phyloP scores from a whole-genome alignment of 345 rosid genomes.

The Aurinia saxatilis region DNA sequence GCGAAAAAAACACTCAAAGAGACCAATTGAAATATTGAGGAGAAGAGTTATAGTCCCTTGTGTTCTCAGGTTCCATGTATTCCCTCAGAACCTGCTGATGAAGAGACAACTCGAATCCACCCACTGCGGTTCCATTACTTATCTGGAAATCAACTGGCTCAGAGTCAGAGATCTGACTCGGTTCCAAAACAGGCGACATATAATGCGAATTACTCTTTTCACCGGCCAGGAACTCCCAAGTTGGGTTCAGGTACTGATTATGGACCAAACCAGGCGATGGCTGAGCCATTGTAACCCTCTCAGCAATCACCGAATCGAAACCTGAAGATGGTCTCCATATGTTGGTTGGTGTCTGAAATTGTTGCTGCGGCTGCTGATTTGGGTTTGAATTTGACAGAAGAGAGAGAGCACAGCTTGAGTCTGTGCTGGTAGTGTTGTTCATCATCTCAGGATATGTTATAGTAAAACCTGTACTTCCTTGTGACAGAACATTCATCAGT shows the following conservation, averaged over 20 bases:
- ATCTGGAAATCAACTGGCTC: slow-evolving; percentile 35
- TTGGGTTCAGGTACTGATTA: slow-evolving; percentile 38
- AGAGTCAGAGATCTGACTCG: slow-evolving; percentile 39
- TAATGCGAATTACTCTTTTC: slow-evolving; percentile 27
- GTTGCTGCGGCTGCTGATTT: slow-evolving; percentile 42
- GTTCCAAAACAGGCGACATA: slow-evolving; percentile 39
- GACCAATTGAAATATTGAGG: slow-evolving; percentile 59
- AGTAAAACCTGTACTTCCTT: slow-evolving; percentile 38
- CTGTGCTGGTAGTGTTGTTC: slow-evolving; percentile 40
- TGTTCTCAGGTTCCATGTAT: slow-evolving; percentile 46
- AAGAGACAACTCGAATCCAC: slow-evolving; percentile 39
- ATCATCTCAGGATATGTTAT: slow-evolving; percentile 34
- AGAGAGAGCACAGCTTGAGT: slow-evolving; percentile 86
- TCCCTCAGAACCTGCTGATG: slow-evolving; percentile 50
- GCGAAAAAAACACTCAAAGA: slow-evolving; percentile 34
- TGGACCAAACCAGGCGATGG: slow-evolving; percentile 34
- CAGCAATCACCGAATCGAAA: slow-evolving; percentile 9
- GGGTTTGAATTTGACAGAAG: slow-evolving; percentile 87
- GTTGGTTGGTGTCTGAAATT: slow-evolving; percentile 19
- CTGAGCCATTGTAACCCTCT: slow-evolving; percentile 40
- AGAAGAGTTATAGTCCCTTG: slow-evolving; percentile 43
- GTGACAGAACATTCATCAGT: slow-evolving; percentile 35
- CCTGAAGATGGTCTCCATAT: slow-evolving; percentile 30
- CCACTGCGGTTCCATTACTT: slow-evolving; percentile 20
- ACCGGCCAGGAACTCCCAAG: slow-evolving; percentile 49